Conservation (phyloP, 2,329 filamentous ascomycete genomes). For the Ophiostoma montium region DNA sequence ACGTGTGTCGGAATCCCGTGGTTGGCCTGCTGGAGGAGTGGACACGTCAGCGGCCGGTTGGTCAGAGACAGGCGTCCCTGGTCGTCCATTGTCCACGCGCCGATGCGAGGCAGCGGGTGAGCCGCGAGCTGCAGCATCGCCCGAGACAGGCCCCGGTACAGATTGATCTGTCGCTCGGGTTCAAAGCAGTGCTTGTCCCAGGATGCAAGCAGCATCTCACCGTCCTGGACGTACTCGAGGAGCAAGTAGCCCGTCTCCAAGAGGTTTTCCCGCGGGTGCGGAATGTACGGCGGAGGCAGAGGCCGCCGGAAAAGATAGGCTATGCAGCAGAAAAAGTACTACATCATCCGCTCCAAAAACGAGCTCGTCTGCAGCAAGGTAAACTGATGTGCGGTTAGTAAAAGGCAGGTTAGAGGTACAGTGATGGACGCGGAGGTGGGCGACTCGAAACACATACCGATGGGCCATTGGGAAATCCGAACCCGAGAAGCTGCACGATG, state of each 20-base stretch:
- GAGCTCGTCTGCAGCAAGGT: neutral
- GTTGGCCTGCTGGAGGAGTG: constrained; percentile 17
- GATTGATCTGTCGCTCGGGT: constrained; percentile 14
- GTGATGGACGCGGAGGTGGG: too few species aligned
- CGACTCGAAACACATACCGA: neutral
- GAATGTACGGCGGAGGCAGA: neutral
- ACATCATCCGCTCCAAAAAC: neutral
- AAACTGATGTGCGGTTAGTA: neutral
- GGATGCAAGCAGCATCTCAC: constrained; percentile 18
- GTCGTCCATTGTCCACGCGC: constrained; percentile 16
- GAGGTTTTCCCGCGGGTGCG: constrained; percentile 4
- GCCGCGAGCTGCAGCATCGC: constrained; percentile 18
- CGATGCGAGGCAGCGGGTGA: constrained; percentile 18
- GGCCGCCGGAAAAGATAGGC: neutral
- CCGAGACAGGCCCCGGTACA: constrained; percentile 19
- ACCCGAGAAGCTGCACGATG: constrained; percentile 18
- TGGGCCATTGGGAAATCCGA: constrained; percentile 2
- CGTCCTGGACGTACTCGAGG: constrained; percentile 16
- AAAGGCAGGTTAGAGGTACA: neutral
- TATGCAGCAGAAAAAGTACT: neutral
- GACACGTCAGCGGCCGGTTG: constrained; percentile 10
- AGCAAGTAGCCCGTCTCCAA: constrained; percentile 16
- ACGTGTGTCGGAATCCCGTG: constrained; percentile 11
- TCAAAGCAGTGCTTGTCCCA: constrained; percentile 14
- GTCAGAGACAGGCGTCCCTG: constrained; percentile 12